Evolutionary conservation across 2,329 filamentous ascomycete species (phyloP).

Genomic region (Aspergillus jensenii): DNA sequence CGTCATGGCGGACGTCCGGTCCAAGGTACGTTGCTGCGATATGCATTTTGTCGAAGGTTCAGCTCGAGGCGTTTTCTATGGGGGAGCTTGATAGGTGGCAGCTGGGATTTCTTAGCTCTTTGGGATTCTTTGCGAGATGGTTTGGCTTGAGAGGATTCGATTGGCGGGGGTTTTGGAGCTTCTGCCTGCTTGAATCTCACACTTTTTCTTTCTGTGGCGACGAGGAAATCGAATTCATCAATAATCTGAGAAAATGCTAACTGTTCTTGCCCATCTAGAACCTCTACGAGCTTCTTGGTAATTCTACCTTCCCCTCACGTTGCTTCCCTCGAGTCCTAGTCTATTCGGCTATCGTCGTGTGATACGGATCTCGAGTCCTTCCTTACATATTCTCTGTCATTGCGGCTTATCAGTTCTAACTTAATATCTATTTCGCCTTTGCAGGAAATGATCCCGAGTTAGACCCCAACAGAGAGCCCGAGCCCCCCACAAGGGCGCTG

Average conservation of each 20-base stretch:
- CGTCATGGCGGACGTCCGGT: constrained; percentile 55
- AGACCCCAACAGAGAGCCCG: constrained; percentile 71
- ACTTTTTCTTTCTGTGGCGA: neutral
- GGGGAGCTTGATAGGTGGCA: neutral
- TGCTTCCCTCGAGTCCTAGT: neutral
- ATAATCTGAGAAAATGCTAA: constrained; percentile 36
- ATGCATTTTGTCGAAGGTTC: neutral
- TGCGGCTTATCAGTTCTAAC: constrained; percentile 28
- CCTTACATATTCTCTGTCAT: constrained; percentile 7
- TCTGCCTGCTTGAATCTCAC: neutral
- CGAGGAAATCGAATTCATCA: neutral
- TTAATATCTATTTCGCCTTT: constrained; percentile 26
- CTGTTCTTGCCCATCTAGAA: constrained; percentile 61
- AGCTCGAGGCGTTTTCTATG: neutral
- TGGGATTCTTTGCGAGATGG: neutral
- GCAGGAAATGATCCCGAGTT: constrained; percentile 69
- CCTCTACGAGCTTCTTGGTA: constrained; percentile 98
- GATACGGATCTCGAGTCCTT: neutral
- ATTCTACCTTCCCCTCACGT: constrained; percentile 24
- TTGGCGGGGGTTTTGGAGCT: constrained; percentile 5
- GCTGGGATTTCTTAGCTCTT: neutral
- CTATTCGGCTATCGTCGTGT: neutral
- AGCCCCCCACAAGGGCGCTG: constrained; percentile 81
- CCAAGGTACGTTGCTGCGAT: constrained; percentile 44
- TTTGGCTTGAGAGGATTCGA: constrained; percentile 1